Conservation (phyloP, 2,329 filamentous ascomycete genomes). For the Phaeosphaeriaceae sp. region DNA sequence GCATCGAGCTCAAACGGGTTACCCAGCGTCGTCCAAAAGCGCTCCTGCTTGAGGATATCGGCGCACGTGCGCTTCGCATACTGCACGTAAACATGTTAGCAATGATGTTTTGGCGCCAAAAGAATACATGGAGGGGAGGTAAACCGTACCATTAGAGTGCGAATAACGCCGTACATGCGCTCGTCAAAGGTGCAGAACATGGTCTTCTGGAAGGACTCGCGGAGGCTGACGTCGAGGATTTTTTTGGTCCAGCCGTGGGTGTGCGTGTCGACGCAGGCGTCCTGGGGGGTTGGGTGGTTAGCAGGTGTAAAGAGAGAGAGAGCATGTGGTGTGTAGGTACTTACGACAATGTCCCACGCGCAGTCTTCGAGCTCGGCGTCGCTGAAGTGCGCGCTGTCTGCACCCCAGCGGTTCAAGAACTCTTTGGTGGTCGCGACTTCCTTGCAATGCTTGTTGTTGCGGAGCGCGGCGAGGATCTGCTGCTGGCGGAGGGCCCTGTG, state of each 20-base stretch:
- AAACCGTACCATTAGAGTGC: conserved; percentile 9
- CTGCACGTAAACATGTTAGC: neutral
- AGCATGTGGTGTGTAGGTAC: conserved; percentile 3
- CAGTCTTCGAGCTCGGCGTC: neutral
- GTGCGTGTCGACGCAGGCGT: conserved; percentile 10
- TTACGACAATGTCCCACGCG: conserved; percentile 6
- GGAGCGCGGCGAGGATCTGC: conserved; percentile 5
- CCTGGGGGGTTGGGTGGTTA: neutral
- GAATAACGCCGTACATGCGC: conserved; percentile 8
- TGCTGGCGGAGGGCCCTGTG: neutral
- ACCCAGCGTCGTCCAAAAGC: conserved; percentile 7
- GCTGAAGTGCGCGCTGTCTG: conserved; percentile 3
- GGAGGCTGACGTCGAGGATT: conserved; percentile 9
- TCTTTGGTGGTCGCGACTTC: neutral
- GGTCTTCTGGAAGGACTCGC: conserved; percentile 8
- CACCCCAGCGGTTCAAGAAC: conserved; percentile 12
- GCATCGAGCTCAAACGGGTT: conserved; percentile 6
- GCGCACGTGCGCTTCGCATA: conserved; percentile 14
- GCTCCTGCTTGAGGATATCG: conserved; percentile 18
- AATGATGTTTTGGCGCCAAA: too few species aligned
- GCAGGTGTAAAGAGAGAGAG: neutral
- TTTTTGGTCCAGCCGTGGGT: conserved; percentile 11
- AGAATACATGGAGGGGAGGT: neutral
- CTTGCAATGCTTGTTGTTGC: conserved; percentile 7
- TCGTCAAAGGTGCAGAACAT: conserved; percentile 17